phyloP scores from a whole-genome alignment of 139 green algal genomes.

The Dunaliella primolecta region DNA sequence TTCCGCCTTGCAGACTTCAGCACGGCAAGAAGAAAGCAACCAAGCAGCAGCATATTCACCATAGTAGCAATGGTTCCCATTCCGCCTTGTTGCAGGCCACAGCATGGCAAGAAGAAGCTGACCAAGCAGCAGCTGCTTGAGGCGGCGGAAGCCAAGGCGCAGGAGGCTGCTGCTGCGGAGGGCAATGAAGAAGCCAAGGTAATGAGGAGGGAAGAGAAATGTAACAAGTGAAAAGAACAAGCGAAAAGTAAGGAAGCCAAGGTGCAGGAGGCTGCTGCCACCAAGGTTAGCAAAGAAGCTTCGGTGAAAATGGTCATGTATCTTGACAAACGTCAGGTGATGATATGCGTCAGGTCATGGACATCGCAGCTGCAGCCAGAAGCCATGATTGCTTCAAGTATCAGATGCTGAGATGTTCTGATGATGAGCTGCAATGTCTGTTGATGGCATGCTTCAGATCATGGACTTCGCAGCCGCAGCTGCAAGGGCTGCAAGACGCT shows the following conservation, averaged over 20 bases:
- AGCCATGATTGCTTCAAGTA: neutral
- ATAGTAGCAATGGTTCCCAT: too few species aligned
- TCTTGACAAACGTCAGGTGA: neutral
- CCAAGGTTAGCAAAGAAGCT: conserved; percentile 32
- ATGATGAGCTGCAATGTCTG: neutral
- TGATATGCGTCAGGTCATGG: neutral
- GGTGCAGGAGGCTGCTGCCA: conserved; percentile 26
- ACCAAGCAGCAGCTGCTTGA: conserved; percentile 64
- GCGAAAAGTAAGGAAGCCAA: conserved; percentile 34
- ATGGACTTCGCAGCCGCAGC: neutral
- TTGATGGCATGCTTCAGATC: neutral
- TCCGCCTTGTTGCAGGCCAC: too few species aligned
- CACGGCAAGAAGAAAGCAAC: too few species aligned
- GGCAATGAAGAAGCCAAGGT: conserved; percentile 48
- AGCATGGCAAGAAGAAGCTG: conserved; percentile 29
- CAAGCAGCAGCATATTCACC: too few species aligned
- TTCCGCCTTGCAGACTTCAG: too few species aligned
- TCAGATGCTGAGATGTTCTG: neutral
- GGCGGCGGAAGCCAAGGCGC: conserved; percentile 48
- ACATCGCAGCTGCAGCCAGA: neutral
- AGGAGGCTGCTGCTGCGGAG: conserved; percentile 22
- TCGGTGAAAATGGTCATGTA: conserved; percentile 33
- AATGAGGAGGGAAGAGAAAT: neutral
- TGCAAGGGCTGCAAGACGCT: neutral
- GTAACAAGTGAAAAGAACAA: neutral